Evolutionary conservation across 768 basidiomycete species (phyloP), one percentile per base, ranked within the genome.

Genomic region (Panus rudis): DNA sequence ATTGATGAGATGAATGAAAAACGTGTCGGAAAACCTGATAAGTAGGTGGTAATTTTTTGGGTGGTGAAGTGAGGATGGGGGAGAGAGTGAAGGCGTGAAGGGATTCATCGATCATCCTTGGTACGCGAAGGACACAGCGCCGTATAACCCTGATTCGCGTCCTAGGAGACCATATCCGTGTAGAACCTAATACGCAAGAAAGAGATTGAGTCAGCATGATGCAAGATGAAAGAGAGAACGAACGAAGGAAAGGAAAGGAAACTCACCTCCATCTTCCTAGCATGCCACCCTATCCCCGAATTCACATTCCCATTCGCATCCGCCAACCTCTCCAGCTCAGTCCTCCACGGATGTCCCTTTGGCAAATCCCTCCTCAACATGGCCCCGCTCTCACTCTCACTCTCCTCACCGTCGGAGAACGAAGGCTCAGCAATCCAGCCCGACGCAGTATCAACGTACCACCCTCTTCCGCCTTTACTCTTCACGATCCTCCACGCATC

Each of bases 181-280:
- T 45, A 99, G 62, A 19, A 97, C 71, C 85, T 88, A 45, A 17
- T 39, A 22, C 25, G 48, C 30, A 32, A 31, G 10, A 42, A 23
- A 11, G 26, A 22, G 16, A 24, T 35, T 16, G 23, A 23, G 45
- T 47, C 23, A 49, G 45, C 22, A 27, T 46, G 25, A 23, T 14
- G 11, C 17, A 22, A 45, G 20, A 20, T 24, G 10, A 20, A 19
- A 20, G 21, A 45, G 20, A 21, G 25, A 8, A 19, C 21, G 19
- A 42, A 16, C 25, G 46, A 14, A 16, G 38, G 37, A 32, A 5
- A 48, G 14, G 32, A 24, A 37, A 48, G 20, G n/a, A 28, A n/a
- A 66, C 82, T 44, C 54, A 90, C 88, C 78, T 96, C 92, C 89
- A 96, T 92, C 67, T 99, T 99, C 45, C 93, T 68, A 17, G 88